Evolutionary conservation across 768 basidiomycete genomes (phyloP).

Genomic region (Mycena capillaripes): DNA sequence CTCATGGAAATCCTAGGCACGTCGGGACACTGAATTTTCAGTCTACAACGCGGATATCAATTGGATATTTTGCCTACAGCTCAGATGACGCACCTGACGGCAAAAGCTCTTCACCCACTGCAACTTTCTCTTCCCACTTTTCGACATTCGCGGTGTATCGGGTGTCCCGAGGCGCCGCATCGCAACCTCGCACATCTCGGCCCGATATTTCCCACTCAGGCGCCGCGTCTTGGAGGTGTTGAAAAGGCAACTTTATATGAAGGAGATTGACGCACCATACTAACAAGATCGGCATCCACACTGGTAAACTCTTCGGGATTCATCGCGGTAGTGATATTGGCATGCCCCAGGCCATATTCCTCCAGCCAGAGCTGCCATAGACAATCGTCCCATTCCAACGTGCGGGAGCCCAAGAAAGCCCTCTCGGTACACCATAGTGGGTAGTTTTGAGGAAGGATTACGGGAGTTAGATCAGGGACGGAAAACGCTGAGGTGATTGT

Average conservation of each 20-base stretch:
- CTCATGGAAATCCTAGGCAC: background rate
- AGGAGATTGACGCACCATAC: conserved; percentile 15
- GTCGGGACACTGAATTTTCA: conserved; percentile 20
- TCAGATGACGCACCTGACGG: conserved; percentile 52
- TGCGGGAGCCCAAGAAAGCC: conserved; percentile 58
- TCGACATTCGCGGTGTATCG: conserved; percentile 46
- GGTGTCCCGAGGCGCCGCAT: conserved; percentile 55
- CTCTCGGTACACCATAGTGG: conserved; percentile 76
- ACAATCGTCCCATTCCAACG: conserved; percentile 73
- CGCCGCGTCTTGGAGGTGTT: conserved; percentile 51
- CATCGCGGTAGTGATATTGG: conserved; percentile 23
- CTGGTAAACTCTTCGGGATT: background rate
- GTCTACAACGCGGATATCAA: conserved; percentile 9
- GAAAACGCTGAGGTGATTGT: conserved; percentile 51
- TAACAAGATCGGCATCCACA: background rate
- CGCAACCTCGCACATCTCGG: conserved; percentile 67
- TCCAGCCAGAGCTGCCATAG: conserved; percentile 76
- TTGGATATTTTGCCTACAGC: background rate
- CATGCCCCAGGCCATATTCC: conserved; percentile 53
- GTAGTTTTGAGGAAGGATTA: conserved; percentile 59
- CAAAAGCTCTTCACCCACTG: conserved; percentile 74
- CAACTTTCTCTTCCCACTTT: conserved; percentile 56
- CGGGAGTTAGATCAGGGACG: conserved; percentile 58
- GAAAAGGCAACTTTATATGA: background rate
- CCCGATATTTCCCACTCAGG: conserved; percentile 61